A percentile compares a stretch with the other conserved stretches of the same genome.
Conservation (phyloP, 2,329 filamentous ascomycete genomes). For the Sarocladium brachiariae region DNA sequence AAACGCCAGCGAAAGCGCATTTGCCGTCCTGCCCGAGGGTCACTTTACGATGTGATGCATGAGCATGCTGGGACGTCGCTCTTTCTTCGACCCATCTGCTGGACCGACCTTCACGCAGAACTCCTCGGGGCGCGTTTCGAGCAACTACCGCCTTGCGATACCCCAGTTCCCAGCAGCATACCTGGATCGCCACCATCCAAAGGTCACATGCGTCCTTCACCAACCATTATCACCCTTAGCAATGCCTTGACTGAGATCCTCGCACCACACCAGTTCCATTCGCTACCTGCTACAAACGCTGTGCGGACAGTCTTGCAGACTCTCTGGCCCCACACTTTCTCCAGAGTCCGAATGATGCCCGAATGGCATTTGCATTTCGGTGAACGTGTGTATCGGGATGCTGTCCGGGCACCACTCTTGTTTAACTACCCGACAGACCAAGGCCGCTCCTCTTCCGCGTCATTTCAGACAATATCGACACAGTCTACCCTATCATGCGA, state of each 20-base stretch:
- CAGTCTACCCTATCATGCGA: slow-evolving; percentile 24
- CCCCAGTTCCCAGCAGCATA: slow-evolving; percentile 30
- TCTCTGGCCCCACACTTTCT: slow-evolving; percentile 35
- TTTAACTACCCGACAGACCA: slow-evolving; percentile 34
- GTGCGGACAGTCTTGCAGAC: slow-evolving; percentile 37
- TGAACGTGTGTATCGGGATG: slow-evolving; percentile 34
- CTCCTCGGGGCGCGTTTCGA: slow-evolving; percentile 42
- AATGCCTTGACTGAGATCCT: slow-evolving; percentile 38
- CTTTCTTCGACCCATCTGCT: slow-evolving; percentile 46
- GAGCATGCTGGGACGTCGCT: slow-evolving; percentile 40
- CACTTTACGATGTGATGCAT: slow-evolving; percentile 46
- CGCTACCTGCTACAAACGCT: slow-evolving; percentile 30
- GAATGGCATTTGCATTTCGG: slow-evolving; percentile 47
- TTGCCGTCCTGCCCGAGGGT: slow-evolving; percentile 37
- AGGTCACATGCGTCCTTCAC: slow-evolving; percentile 31
- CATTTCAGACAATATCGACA: slow-evolving; percentile 31
- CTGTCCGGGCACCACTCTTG: slow-evolving; percentile 41
- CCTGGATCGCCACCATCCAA: slow-evolving; percentile 28
- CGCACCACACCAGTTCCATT: slow-evolving; percentile 18
- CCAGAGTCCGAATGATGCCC: slow-evolving; percentile 21
- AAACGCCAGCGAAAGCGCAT: slow-evolving; percentile 24
- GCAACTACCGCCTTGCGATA: slow-evolving; percentile 33
- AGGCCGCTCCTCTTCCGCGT: slow-evolving; percentile 19
- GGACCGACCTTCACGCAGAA: slow-evolving; percentile 45
- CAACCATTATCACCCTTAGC: slow-evolving; percentile 34